Evolutionary conservation across 306 rosid species (phyloP).

Genomic region (Casuarina equisetifolia): DNA sequence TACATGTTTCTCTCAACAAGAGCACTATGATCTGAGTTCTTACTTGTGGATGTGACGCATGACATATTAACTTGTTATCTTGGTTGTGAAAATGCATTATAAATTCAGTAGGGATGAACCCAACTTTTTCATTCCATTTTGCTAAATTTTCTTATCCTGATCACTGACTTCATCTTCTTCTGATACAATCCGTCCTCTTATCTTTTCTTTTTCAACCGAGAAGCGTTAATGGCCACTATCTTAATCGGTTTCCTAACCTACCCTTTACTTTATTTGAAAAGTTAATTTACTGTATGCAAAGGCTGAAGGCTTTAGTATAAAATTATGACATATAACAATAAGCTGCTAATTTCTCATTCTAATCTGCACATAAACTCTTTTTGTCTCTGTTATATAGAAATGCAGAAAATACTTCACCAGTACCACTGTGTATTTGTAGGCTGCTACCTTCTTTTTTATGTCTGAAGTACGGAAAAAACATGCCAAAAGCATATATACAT

Average conservation of each 20-base stretch:
- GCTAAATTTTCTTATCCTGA: not conserved
- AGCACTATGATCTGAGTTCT: not conserved
- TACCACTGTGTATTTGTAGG: not conserved
- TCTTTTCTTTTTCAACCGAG: too few relatives aligned
- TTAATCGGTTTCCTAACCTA: not conserved
- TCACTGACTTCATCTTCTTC: not conserved
- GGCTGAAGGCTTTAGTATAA: not conserved
- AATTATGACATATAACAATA: not conserved
- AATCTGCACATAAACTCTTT: not conserved
- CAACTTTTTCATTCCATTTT: too few relatives aligned
- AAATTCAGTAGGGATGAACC: not conserved
- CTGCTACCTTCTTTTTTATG: too few relatives aligned
- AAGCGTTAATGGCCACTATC: too few relatives aligned
- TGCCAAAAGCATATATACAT: not conserved
- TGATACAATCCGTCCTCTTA: too few relatives aligned
- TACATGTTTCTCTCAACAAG: not conserved
- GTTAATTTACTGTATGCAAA: too few relatives aligned
- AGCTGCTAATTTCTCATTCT: not conserved
- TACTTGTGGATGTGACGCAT: not conserved
- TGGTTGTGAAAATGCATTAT: constrained; percentile 2
- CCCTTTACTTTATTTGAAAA: too few relatives aligned
- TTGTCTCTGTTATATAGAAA: not conserved
- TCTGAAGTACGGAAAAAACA: too few relatives aligned
- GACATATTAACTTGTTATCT: constrained; percentile 3
- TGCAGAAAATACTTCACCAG: not conserved